A percentile compares a stretch with the other conserved stretches of the same genome.
Evolutionary conservation across 2,329 filamentous ascomycete genomes (phyloP).

Genomic region (Thielaviopsis populi): DNA sequence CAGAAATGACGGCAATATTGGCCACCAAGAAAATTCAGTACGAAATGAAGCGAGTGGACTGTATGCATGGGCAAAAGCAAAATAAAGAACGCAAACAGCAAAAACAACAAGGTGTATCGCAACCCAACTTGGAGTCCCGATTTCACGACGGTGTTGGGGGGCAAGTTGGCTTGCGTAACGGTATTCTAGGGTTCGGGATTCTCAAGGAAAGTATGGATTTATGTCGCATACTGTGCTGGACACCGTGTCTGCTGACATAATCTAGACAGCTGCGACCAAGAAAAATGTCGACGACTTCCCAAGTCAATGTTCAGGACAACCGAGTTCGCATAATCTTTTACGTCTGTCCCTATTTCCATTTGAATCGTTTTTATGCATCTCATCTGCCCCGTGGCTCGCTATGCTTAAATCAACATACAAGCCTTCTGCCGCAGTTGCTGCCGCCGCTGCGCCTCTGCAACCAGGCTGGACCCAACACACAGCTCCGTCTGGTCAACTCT

Average conservation of each 20-base stretch:
- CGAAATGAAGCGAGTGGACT: no score
- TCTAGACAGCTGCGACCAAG: neutral
- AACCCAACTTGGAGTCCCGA: no score
- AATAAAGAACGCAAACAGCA: no score
- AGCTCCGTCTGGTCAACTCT: constrained; percentile 71
- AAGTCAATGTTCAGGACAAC: no score
- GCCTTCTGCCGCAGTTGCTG: constrained; percentile 30
- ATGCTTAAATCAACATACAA: constrained; percentile 73
- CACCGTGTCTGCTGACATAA: neutral
- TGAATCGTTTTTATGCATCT: neutral
- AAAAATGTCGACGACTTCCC: no score
- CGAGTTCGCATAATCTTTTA: neutral
- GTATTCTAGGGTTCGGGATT: neutral
- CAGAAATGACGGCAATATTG: neutral
- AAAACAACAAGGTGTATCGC: no score
- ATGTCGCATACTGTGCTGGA: neutral
- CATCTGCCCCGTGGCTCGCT: neutral
- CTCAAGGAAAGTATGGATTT: no score
- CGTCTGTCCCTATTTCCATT: neutral
- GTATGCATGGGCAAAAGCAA: no score
- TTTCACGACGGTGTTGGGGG: no score
- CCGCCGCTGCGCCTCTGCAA: constrained; percentile 42
- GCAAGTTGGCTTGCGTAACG: no score
- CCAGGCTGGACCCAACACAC: constrained; percentile 88
- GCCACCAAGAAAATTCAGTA: no score